phyloP scores from a whole-genome alignment of 2,329 filamentous ascomycete species.

The Paecilomyces dactylethromorphus region DNA sequence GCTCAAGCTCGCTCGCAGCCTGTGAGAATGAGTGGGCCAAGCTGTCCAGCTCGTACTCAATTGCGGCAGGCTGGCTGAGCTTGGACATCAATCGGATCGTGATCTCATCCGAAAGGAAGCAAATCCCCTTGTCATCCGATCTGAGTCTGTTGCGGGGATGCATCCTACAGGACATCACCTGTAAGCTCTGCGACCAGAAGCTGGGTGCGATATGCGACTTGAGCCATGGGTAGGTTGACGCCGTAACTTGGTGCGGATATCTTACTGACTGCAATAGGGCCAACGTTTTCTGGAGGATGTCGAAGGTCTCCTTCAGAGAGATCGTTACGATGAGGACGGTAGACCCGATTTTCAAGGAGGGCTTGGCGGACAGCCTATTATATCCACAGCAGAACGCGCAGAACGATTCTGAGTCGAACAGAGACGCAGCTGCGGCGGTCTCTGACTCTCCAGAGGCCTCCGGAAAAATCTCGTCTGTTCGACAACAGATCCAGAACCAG shows the following conservation, averaged over 20 bases:
- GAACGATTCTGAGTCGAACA: conserved; percentile 1
- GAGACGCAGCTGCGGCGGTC: conserved; percentile 1
- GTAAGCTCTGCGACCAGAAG: conserved; percentile 33
- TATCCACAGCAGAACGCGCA: conserved; percentile 15
- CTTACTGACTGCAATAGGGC: conserved; percentile 13
- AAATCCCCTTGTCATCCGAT: conserved; percentile 30
- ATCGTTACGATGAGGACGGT: conserved; percentile 34
- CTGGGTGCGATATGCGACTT: conserved; percentile 27
- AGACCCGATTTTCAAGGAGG: conserved; percentile 27
- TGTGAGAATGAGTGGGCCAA: conserved; percentile 36
- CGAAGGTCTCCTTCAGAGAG: conserved; percentile 31
- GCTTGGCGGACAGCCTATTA: conserved; percentile 24
- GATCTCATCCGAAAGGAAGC: conserved; percentile 28
- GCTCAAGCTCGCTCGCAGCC: conserved; percentile 34
- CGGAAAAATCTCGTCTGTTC: conserved; percentile 15
- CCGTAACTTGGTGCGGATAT: not conserved
- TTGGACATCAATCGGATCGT: conserved; percentile 31
- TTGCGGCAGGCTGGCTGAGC: conserved; percentile 31
- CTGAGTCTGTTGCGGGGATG: conserved; percentile 27
- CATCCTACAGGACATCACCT: conserved; percentile 29
- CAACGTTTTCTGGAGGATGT: conserved; percentile 34
- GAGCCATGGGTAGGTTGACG: conserved; percentile 26
- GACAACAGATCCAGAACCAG: conserved; percentile 30
- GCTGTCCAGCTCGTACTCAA: conserved; percentile 30
- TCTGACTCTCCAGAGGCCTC: conserved; percentile 11